Evolutionary conservation across 2,329 filamentous ascomycete species (phyloP).

Genomic region (Coniosporium uncinatum): DNA sequence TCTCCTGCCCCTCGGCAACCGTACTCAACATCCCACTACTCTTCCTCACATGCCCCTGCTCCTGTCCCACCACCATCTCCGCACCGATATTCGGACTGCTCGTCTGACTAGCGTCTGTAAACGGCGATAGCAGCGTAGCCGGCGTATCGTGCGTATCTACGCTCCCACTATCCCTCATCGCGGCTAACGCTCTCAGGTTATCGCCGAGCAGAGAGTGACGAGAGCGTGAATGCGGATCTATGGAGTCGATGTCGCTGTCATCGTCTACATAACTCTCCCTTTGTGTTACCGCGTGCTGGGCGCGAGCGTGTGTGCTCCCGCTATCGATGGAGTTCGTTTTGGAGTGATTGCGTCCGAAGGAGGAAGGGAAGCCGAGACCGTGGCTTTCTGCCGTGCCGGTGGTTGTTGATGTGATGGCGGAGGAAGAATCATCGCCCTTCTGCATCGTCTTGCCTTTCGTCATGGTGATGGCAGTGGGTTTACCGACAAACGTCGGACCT

Average conservation of each 20-base stretch:
- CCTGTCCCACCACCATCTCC: no score
- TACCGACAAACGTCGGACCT: slow-evolving; percentile 20
- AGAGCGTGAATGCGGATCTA: no score
- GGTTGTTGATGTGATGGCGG: slow-evolving; percentile 14
- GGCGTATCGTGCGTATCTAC: not conserved
- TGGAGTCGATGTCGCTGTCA: no score
- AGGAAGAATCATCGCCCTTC: slow-evolving; percentile 11
- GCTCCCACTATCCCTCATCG: not conserved
- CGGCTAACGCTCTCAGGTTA: no score
- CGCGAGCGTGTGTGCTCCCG: slow-evolving; percentile 21
- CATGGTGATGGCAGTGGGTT: slow-evolving; percentile 38
- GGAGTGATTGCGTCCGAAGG: slow-evolving; percentile 13
- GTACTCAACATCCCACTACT: not conserved
- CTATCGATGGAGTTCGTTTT: slow-evolving; percentile 24
- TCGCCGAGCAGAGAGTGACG: no score
- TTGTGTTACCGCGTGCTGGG: slow-evolving; percentile 11
- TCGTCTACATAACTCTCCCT: no score
- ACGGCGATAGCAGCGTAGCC: not conserved
- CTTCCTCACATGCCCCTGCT: no score
- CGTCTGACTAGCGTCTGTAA: no score
- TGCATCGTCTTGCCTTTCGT: slow-evolving; percentile 22
- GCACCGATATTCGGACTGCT: no score
- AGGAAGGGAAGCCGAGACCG: slow-evolving; percentile 14
- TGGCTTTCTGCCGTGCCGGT: slow-evolving; percentile 9
- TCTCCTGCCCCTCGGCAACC: not conserved